Evolutionary conservation across 1,284 basidiomycete genomes (phyloP), one percentile per base, ranked within the genome.

Genomic region (Sanghuangporus baumii): DNA sequence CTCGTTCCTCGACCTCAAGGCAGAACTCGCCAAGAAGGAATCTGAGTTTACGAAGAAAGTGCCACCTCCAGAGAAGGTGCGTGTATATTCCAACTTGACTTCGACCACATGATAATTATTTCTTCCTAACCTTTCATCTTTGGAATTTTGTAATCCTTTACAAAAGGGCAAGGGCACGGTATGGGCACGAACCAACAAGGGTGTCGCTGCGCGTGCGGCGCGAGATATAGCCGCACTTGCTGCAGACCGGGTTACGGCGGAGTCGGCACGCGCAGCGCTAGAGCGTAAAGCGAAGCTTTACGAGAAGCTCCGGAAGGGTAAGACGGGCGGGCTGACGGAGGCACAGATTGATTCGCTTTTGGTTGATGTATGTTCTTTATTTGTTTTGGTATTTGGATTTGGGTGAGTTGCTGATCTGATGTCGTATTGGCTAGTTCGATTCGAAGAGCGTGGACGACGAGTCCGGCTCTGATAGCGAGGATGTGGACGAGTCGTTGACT

Each of bases 221-320:
- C 81, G 85, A 38, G 90, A 93, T 73, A 69, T 84, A 9, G 86
- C 90, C 69, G 76, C 87, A 4, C 86, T 89, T 66, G 83, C 75
- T 40, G 73, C 88, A 60, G 84, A 81, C 73, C 82, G 79, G 67
- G 83, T 84, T n/a, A 89, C 87, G 0, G 71, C 89, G 7, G 89
- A 92, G 47, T 81, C 81, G 1, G 86, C 87, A 8, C 83, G 84
- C 7, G 82, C 84, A 1, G 81, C 80, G 4, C 74, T 97, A 57
- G 87, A 92, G 72, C 81, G 86, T 54, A 97, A 97, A 73, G 87
- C 93, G 5, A 82, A 82, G 71, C 85, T 89, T 62, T 97, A 97
- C 70, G 88, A 93, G 5, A 87, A 92, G 70, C 73, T 96, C 38
- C 76, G 80, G 68, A 86, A 85, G 66, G 96, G 96, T 6, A 90